Percentiles rank a stretch among this genome's conserved stretches.
phyloP scores from a whole-genome alignment of 2,329 filamentous ascomycete genomes.

The Xylaria sp. region DNA sequence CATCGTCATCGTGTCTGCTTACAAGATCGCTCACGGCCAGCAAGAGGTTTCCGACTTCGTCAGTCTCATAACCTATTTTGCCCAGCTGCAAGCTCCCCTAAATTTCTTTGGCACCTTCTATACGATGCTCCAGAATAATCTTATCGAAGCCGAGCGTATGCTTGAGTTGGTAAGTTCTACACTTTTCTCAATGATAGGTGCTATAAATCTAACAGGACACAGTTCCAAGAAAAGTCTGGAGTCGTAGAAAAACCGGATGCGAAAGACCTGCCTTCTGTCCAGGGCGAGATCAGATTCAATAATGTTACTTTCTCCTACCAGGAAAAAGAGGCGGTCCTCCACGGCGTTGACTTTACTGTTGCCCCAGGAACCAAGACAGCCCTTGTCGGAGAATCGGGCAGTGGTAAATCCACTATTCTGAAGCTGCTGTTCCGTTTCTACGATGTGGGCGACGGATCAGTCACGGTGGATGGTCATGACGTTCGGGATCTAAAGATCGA shows the following conservation, averaged over 20 bases:
- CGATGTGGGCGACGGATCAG: slow-evolving; percentile 63
- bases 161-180: slow-evolving; percentile 53
- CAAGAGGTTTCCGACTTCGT: slow-evolving; percentile 67
- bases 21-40: slow-evolving; percentile 67
- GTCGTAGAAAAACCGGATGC: slow-evolving; percentile 57
- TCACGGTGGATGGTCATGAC: slow-evolving; percentile 67
- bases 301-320: slow-evolving; percentile 59
- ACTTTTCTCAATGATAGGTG: neutral
- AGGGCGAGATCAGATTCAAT: slow-evolving; percentile 56
- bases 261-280: slow-evolving; percentile 45
- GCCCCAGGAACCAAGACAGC: slow-evolving; percentile 59
- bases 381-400: slow-evolving; percentile 59
- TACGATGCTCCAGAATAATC: slow-evolving; percentile 58
- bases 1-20: slow-evolving; percentile 70
- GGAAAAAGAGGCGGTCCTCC: slow-evolving; percentile 52
- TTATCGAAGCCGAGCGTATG: slow-evolving; percentile 60
- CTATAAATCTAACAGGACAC: slow-evolving; percentile 14
- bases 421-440: slow-evolving; percentile 71
- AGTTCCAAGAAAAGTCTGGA: slow-evolving; percentile 58
- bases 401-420: slow-evolving; percentile 67
- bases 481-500: slow-evolving; percentile 57
- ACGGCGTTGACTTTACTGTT: slow-evolving; percentile 56
- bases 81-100: slow-evolving; percentile 59
- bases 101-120: slow-evolving; percentile 69
- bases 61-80: slow-evolving; percentile 53